Conservation (phyloP, 805 yeast genomes). For the Metschnikowia drakensbergensis region DNA sequence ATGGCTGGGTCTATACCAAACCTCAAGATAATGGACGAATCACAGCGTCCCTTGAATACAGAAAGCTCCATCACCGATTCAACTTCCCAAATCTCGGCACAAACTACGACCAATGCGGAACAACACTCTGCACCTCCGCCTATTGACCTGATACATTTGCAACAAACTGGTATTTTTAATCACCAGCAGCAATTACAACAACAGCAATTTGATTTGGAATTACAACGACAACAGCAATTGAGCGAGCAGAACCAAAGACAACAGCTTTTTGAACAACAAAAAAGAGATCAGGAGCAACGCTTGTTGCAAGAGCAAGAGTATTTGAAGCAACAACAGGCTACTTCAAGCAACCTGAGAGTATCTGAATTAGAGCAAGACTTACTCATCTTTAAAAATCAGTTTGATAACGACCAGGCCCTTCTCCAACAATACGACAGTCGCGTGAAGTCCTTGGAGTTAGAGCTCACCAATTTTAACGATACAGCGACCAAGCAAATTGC, state of each 20-base stretch:
- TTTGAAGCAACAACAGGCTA: conserved; percentile 61
- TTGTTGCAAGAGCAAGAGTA: conserved; percentile 69
- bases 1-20: conserved; percentile 59
- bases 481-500: conserved; percentile 70
- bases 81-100: conserved; percentile 42
- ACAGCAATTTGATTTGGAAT: conserved; percentile 58
- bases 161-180: conserved; percentile 52
- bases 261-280: conserved; percentile 70
- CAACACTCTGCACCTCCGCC: conserved; percentile 38
- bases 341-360: conserved; percentile 72
- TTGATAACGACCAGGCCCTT: conserved; percentile 79
- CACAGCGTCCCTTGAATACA: conserved; percentile 29
- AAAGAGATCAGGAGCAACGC: conserved; percentile 60
- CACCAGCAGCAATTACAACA: conserved; percentile 58
- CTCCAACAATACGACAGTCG: conserved; percentile 84
- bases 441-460: conserved; percentile 76
- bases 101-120: conserved; percentile 34
- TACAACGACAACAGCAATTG: conserved; percentile 63
- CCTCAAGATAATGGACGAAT: conserved; percentile 44
- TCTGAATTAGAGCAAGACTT: conserved; percentile 81
- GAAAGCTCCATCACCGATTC: conserved; percentile 19
- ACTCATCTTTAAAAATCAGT: conserved; percentile 69
- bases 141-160: conserved; percentile 37
- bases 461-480: conserved; percentile 54
- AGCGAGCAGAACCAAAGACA: conserved; percentile 68